Base-by-base conservation (phyloP, 2,329 filamentous ascomycete genomes). In the Apiospora koreana region DNA sequence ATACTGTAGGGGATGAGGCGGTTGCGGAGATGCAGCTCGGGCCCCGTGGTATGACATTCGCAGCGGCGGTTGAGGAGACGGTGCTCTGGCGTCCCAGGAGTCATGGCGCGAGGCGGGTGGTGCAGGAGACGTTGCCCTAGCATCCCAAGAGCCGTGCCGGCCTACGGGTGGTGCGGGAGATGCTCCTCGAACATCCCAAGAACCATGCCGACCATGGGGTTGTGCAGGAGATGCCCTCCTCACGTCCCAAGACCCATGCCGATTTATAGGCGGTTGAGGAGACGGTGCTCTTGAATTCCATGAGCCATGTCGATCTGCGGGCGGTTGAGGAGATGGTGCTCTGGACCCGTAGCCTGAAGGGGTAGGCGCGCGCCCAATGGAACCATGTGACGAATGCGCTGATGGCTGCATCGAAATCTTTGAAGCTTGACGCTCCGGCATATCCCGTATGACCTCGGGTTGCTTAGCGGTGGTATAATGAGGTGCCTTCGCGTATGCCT, bases 401-500 rank as follows among this genome's bases (percentile, higher is more conserved):
- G 64, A 18, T 10, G 25, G 64, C 21, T 66, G 64, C 25, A 43
- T 66, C 16, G 64, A 42, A 2, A 10, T 43, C 2, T 43, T 45
- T 45, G 64, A 66, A 7, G n/a, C 5, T 18, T 58, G 68, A 25
- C 75, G 74, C 54, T 75, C 71, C 28, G 79, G 77, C 68, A 74
- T 69, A 31, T 88, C 83, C 72, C 83, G 82, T 79, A 86, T 88
- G n/a, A 85, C 83, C 73, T 88, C 87, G 31, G 88, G 87, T 70
- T 89, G 87, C 74, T 90, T 88, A 43, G 88, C 87, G 21, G 87
- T 90, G 18, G 88, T 89, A 78, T 92, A 90, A 77, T 90, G 89
- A 35, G 90, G 90, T 31, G 89, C 89, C 74, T 90, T 90, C 45
- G 89, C 83, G 77, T 92, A 92, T 48, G 90, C 89, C 78, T 91